Percentiles rank a stretch among this genome's conserved stretches.
Conservation (phyloP, 2,329 filamentous ascomycete species). For the Knufia fluminis region DNA sequence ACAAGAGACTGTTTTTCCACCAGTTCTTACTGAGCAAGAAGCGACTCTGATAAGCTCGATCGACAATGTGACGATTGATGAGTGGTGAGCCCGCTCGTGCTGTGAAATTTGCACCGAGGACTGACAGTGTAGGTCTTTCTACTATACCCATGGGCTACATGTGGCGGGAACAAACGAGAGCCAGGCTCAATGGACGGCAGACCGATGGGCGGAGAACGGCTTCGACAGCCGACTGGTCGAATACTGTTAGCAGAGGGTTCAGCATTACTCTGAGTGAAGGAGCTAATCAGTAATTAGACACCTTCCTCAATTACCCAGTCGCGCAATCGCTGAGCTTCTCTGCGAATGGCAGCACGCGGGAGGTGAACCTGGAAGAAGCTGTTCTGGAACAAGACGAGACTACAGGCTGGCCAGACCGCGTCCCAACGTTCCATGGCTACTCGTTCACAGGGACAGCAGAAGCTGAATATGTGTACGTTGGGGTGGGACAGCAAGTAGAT, state of each 20-base stretch:
- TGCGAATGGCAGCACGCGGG: conserved; percentile 20
- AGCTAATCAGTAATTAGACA: conserved; percentile 13
- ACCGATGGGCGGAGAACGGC: conserved; percentile 26
- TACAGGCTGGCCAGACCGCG: conserved; percentile 27
- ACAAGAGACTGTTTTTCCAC: conserved; percentile 20
- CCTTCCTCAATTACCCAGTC: conserved; percentile 26
- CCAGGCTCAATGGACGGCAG: conserved; percentile 26
- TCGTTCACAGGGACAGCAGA: conserved; percentile 38
- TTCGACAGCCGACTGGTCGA: conserved; percentile 20
- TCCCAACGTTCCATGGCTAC: conserved; percentile 41
- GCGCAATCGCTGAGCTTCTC: conserved; percentile 22
- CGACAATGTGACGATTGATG: conserved; percentile 23
- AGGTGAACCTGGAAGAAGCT: conserved; percentile 21
- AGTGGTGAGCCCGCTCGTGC: conserved; percentile 27
- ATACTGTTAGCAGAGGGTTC: conserved; percentile 16
- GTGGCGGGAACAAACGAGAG: conserved; percentile 26
- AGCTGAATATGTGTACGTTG: conserved; percentile 41
- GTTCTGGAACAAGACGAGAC: conserved; percentile 21
- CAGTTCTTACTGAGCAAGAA: conserved; percentile 24
- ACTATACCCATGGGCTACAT: conserved; percentile 27
- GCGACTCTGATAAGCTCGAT: conserved; percentile 25
- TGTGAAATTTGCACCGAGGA: no score
- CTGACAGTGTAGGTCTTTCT: conserved; percentile 23
- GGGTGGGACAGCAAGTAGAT: conserved; percentile 34
- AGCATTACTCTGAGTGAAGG: background rate